Evolutionary conservation across 2,329 filamentous ascomycete genomes (phyloP).

Genomic region (Ceratocystis papillata): DNA sequence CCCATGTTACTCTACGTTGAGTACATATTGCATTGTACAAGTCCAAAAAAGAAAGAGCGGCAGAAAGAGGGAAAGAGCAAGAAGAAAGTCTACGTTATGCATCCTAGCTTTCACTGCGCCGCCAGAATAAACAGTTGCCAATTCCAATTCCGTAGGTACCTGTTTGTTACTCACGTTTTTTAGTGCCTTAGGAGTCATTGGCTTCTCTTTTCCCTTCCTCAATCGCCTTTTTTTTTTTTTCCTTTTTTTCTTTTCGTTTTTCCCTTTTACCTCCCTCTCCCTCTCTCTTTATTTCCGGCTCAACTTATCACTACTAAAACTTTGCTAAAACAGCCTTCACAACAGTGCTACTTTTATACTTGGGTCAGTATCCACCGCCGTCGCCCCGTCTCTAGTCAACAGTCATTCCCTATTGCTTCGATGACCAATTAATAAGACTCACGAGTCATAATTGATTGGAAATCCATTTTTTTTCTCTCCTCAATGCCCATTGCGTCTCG

Average conservation of each 20-base stretch:
- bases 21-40: too few species aligned
- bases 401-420: background rate
- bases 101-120: background rate
- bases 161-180: conserved; percentile 3
- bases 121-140: conserved; percentile 4
- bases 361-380: background rate
- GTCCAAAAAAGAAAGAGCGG: too few species aligned
- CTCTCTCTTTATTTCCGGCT: background rate
- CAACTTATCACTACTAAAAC: background rate
- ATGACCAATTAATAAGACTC: conserved; percentile 5
- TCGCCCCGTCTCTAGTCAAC: background rate
- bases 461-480: conserved; percentile 9
- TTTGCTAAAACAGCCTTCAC: background rate
- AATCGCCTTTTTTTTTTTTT: background rate
- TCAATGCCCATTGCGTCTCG: background rate
- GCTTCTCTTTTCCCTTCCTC: background rate
- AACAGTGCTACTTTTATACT: background rate
- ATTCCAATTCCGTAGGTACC: conserved; percentile 3
- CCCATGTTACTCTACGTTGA: too few species aligned
- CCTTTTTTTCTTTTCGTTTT: background rate
- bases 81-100: background rate
- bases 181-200: background rate
- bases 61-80: too few species aligned
- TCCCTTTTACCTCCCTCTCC: background rate
- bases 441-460: conserved; percentile 1